These are phyloP conservation scores for Pythium insidiosum DNA, from an alignment of 352 stramenopile species.

Conservation along the genomic window DNA sequence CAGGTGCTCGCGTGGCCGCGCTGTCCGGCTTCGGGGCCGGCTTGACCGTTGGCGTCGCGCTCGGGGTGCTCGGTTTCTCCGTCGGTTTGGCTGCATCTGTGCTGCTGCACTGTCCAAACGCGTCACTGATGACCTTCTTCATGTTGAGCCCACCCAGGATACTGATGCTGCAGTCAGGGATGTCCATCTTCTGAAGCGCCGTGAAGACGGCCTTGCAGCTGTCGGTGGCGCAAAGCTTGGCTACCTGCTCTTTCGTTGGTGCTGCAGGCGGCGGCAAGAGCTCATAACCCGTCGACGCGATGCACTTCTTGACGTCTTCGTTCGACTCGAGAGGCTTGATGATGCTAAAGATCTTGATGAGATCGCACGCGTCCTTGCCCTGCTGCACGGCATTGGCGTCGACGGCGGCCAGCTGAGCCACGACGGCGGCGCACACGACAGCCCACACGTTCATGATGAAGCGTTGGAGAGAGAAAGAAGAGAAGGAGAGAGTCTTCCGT, in stretches of 20 bases:
- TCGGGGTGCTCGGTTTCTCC: neutral
- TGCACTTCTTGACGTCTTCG: conserved; percentile 22
- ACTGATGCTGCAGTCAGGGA: conserved; percentile 31
- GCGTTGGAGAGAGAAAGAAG: no score
- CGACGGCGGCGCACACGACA: conserved; percentile 5
- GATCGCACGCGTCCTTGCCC: conserved; percentile 18
- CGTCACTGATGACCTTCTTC: conserved; percentile 20
- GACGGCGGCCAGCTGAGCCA: conserved; percentile 5
- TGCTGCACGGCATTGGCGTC: neutral
- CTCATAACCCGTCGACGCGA: conserved; percentile 24
- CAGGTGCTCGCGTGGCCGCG: neutral
- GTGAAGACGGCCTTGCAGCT: conserved; percentile 19
- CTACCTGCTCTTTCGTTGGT: conserved; percentile 22
- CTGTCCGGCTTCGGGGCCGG: neutral
- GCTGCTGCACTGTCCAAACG: conserved; percentile 10
- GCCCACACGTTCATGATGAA: conserved; percentile 7
- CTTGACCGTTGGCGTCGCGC: neutral
- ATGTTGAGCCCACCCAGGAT: conserved; percentile 36
- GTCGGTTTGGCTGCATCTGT: neutral
- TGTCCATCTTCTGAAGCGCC: conserved; percentile 23
- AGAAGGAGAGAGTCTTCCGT: neutral
- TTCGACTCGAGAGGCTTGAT: conserved; percentile 26
- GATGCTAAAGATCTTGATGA: conserved; percentile 26
- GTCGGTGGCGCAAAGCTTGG: conserved; percentile 18
- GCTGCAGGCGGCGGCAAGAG: conserved; percentile 18